A percentile compares a stretch with the other conserved stretches of the same genome.
These are phyloP conservation scores for Fusarium sambucinum DNA, from an alignment of 2,329 filamentous ascomycete species.

Conservation along the genomic window DNA sequence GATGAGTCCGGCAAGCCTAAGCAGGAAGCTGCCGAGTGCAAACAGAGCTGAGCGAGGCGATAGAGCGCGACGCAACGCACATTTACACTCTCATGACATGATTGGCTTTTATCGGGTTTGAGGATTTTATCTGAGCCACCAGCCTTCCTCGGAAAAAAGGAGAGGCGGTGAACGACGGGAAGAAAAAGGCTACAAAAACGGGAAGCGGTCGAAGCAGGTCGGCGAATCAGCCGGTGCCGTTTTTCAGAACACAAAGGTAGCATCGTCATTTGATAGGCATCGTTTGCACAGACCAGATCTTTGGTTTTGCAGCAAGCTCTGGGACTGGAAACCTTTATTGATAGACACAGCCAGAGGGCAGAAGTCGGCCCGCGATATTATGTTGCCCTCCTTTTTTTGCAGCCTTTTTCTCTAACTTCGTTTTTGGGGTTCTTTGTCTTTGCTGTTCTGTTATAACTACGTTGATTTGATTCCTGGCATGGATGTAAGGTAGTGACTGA, in stretches of 20 bases:
- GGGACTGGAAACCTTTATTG: conserved; percentile 45
- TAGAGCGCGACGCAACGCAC: conserved; percentile 51
- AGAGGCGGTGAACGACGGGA: conserved; percentile 41
- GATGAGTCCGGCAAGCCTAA: conserved; percentile 91
- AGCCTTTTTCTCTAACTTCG: conserved; percentile 42
- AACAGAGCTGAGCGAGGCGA: conserved; percentile 79
- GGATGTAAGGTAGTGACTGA: conserved; percentile 46
- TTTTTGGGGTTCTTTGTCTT: conserved; percentile 41
- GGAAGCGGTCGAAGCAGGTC: conserved; percentile 46
- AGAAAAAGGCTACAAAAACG: conserved; percentile 48
- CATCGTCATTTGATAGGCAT: conserved; percentile 49
- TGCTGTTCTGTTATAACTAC: conserved; percentile 33
- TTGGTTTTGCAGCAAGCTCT: conserved; percentile 43
- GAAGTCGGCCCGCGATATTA: conserved; percentile 44
- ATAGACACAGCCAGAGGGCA: conserved; percentile 49
- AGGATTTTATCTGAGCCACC: conserved; percentile 44
- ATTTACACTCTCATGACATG: conserved; percentile 45
- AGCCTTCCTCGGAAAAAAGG: conserved; percentile 39
- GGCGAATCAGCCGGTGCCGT: conserved; percentile 45
- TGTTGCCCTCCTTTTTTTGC: conserved; percentile 44
- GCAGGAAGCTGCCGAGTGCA: conserved; percentile 95
- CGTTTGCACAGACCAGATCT: conserved; percentile 41
- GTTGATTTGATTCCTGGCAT: conserved; percentile 43
- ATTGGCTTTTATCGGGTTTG: conserved; percentile 43
- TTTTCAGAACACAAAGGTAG: conserved; percentile 45